These are phyloP conservation scores for Cenchrus americanus DNA, from an alignment of 176 grass and related monocot species.

Conservation along the genomic window DNA sequence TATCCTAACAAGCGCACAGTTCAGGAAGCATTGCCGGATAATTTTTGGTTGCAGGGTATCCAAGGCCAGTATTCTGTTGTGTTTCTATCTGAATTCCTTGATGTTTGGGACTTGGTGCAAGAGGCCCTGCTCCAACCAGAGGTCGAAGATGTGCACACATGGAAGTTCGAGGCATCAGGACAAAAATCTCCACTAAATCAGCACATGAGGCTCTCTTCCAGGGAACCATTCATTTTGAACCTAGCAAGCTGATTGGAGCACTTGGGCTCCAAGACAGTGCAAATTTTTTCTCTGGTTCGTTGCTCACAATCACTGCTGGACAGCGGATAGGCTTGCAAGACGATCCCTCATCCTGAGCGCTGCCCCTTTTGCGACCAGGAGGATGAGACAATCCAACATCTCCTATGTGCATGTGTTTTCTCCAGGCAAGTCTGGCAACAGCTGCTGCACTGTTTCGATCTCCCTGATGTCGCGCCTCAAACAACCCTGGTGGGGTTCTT, in stretches of 20 bases:
- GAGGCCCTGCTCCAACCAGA: not conserved
- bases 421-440: not conserved
- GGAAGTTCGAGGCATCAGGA: not conserved
- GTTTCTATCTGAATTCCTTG: not conserved
- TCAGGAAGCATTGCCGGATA: not conserved
- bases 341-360: not conserved
- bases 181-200: not conserved
- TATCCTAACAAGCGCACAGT: not conserved
- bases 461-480: not conserved
- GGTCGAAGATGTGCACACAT: not conserved
- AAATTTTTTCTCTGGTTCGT: not conserved
- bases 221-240: no score
- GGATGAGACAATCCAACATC: not conserved
- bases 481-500: not conserved
- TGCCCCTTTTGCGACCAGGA: not conserved
- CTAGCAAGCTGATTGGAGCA: no score
- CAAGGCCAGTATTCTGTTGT: not conserved
- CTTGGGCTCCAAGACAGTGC: not conserved
- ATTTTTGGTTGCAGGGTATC: not conserved
- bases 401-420: not conserved
- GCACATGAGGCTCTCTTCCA: no score
- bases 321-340: not conserved
- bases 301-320: not conserved
- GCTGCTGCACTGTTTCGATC: not conserved
- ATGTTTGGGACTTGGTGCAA: not conserved